Percentiles rank a stretch among this genome's conserved stretches.
phyloP scores from a whole-genome alignment of 176 grass and related monocot species.

The Cenchrus fungigraminus region DNA sequence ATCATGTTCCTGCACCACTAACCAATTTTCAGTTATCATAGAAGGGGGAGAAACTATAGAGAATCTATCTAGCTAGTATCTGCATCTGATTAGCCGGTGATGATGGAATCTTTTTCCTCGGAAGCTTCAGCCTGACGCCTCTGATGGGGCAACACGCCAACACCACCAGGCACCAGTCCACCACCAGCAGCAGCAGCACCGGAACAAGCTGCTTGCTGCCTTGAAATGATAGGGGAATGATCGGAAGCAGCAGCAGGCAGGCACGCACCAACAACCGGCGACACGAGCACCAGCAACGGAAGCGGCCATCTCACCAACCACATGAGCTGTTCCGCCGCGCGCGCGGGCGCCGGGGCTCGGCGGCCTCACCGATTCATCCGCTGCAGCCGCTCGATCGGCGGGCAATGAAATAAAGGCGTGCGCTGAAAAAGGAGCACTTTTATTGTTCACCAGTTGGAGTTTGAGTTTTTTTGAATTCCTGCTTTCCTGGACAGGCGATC shows the following conservation, averaged over 20 bases:
- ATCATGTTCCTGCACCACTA: not conserved
- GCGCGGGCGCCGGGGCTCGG: no score
- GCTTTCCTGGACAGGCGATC: no score
- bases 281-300: conserved; percentile 52
- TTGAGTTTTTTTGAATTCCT: no score
- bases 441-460: no score
- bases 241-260: not conserved
- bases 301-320: conserved; percentile 50
- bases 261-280: conserved; percentile 46
- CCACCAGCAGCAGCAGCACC: not conserved
- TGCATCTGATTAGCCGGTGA: conserved; percentile 24
- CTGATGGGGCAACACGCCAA: not conserved
- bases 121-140: conserved; percentile 50
- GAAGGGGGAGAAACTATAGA: not conserved
- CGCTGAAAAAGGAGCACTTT: not conserved
- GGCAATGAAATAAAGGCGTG: not conserved
- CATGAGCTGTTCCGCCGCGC: conserved; percentile 40
- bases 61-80: conserved; percentile 32
- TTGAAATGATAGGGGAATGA: conserved; percentile 17
- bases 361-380: not conserved
- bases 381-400: not conserved
- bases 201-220: not conserved
- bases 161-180: no score
- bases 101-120: conserved; percentile 16
- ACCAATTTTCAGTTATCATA: not conserved